These are phyloP conservation scores for Cunninghamia lanceolata DNA, from an alignment of 75 land plant genomes.

Conservation along the genomic window DNA sequence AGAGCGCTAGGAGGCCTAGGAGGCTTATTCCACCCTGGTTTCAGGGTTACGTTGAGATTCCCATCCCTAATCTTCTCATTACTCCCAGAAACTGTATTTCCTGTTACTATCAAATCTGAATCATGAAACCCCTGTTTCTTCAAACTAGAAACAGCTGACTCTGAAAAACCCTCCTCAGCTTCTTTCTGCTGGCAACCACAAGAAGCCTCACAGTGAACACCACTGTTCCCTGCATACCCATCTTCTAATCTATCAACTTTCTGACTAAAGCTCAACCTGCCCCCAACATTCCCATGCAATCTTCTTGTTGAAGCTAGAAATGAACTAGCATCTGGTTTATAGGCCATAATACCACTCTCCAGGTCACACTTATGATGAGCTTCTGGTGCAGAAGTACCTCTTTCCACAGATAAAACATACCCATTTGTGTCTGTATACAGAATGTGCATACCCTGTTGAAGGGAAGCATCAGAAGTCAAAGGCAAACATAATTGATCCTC, in stretches of 20 bases:
- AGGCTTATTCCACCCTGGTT: slow-evolving; percentile 8
- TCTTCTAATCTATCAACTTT: neutral
- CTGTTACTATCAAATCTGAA: neutral
- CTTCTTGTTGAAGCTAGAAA: neutral
- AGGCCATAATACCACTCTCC: neutral
- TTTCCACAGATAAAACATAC: neutral
- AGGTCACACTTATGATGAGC: neutral
- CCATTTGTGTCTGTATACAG: neutral
- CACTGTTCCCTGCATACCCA: neutral
- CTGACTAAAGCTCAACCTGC: neutral
- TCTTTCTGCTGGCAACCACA: neutral
- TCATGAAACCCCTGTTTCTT: neutral
- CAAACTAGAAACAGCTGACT: neutral
- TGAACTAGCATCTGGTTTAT: neutral
- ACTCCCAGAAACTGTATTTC: neutral
- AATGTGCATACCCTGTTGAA: neutral
- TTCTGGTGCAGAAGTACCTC: neutral
- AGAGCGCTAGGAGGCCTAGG: slow-evolving; percentile 1
- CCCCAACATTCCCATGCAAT: neutral
- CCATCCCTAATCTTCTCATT: neutral
- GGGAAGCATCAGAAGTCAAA: neutral
- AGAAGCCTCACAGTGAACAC: neutral
- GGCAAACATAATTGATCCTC: neutral
- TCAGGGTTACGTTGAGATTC: neutral
- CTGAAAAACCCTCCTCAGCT: neutral